These are phyloP conservation scores for Fusarium incarnatum DNA, from an alignment of 2,329 filamentous ascomycete genomes.

Conservation along the genomic window DNA sequence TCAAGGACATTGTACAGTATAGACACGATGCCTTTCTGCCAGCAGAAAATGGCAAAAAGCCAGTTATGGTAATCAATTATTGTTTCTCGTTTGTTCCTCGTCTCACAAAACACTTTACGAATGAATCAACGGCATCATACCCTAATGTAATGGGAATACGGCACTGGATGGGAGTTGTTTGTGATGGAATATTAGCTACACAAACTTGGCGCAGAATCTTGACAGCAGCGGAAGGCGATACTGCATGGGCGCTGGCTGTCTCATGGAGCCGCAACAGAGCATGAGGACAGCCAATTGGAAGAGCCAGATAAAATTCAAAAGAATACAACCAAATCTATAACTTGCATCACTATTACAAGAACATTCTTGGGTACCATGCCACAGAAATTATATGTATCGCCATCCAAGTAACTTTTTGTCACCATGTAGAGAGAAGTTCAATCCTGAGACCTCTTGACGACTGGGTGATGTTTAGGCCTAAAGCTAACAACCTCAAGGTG, in stretches of 20 bases:
- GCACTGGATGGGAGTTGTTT: slow-evolving; percentile 28
- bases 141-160: slow-evolving; percentile 48
- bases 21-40: slow-evolving; percentile 14
- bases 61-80: slow-evolving; percentile 24
- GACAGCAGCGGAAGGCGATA: background rate
- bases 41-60: slow-evolving; percentile 16
- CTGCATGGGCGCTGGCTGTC: background rate
- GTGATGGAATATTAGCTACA: background rate
- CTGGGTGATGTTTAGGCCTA: slow-evolving; percentile 16
- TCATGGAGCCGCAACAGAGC: background rate
- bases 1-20: slow-evolving; percentile 41
- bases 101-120: slow-evolving; percentile 32
- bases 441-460: background rate
- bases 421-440: background rate
- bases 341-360: background rate
- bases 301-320: slow-evolving; percentile 1
- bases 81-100: slow-evolving; percentile 26
- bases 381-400: background rate
- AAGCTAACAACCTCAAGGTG: slow-evolving; percentile 16
- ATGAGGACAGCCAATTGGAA: background rate
- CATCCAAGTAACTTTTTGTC: background rate
- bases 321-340: slow-evolving; percentile 1
- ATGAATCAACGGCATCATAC: slow-evolving; percentile 43
- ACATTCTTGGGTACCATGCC: background rate
- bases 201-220: background rate